Percentiles rank a stretch among this genome's conserved stretches.
phyloP scores from a whole-genome alignment of 2,329 filamentous ascomycete species.

The Phoma herbarum region DNA sequence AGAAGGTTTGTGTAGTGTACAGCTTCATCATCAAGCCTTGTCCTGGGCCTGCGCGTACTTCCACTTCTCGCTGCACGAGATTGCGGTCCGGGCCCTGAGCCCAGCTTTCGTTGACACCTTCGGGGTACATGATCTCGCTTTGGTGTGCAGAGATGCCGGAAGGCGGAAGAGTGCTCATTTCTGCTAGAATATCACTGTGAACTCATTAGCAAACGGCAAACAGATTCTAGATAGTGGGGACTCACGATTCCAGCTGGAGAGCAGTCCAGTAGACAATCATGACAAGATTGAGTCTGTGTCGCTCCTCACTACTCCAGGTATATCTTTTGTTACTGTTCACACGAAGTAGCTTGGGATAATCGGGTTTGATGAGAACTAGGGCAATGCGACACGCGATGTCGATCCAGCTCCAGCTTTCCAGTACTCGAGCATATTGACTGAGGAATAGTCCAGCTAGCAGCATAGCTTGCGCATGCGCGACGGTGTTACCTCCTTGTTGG shows the following conservation, averaged over 20 bases:
- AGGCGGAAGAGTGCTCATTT: slow-evolving; percentile 70
- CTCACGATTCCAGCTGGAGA: slow-evolving; percentile 80
- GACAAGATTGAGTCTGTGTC: slow-evolving; percentile 52
- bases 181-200: slow-evolving; percentile 78
- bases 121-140: slow-evolving; percentile 71
- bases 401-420: slow-evolving; percentile 83
- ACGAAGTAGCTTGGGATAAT: slow-evolving; percentile 37
- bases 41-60: slow-evolving; percentile 15
- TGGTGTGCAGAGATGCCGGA: slow-evolving; percentile 68
- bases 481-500: slow-evolving; percentile 77
- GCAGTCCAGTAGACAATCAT: slow-evolving; percentile 89
- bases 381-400: slow-evolving; percentile 66
- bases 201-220: too few relatives aligned
- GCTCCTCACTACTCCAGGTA: slow-evolving; percentile 33
- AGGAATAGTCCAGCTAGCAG: slow-evolving; percentile 91
- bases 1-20: slow-evolving; percentile 68
- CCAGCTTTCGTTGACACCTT: slow-evolving; percentile 58
- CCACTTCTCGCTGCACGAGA: slow-evolving; percentile 16
- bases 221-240: too few relatives aligned
- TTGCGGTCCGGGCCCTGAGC: too few relatives aligned
- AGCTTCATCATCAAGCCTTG: slow-evolving; percentile 58
- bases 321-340: slow-evolving; percentile 30
- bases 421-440: slow-evolving; percentile 83
- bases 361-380: slow-evolving; percentile 78
- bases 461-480: slow-evolving; percentile 85